These are phyloP conservation scores for Fraxinus excelsior DNA, from an alignment of 257 asterid genomes.

Conservation along the genomic window DNA sequence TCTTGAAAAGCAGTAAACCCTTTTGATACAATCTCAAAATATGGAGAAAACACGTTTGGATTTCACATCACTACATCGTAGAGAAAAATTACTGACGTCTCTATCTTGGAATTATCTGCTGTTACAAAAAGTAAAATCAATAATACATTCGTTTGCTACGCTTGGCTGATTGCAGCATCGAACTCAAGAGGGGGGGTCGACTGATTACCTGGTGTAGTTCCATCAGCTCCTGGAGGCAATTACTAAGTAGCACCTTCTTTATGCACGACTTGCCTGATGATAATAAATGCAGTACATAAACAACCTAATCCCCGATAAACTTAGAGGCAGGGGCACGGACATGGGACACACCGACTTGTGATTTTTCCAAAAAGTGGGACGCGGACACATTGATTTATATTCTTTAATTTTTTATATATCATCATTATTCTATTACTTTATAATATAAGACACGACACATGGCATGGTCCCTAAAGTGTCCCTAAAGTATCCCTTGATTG, in stretches of 20 bases:
- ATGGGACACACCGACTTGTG: too few species aligned
- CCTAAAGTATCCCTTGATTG: too few species aligned
- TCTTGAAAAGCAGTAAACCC: neutral
- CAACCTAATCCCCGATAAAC: neutral
- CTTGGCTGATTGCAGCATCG: too few species aligned
- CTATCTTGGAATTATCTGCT: constrained; percentile 10
- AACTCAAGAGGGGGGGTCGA: too few species aligned
- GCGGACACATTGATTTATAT: too few species aligned
- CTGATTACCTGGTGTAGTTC: constrained; percentile 99
- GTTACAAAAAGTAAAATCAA: constrained; percentile 12
- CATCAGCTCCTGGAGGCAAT: constrained; percentile 99
- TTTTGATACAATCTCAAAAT: neutral
- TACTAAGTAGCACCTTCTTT: constrained; percentile 94
- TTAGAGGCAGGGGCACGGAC: too few species aligned
- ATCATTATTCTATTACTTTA: too few species aligned
- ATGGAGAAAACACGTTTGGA: neutral
- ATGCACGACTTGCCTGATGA: constrained; percentile 97
- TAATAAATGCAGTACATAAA: neutral
- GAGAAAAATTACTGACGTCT: neutral
- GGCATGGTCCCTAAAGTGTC: too few species aligned
- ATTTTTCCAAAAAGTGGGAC: too few species aligned
- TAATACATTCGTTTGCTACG: too few species aligned
- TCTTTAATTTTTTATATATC: too few species aligned
- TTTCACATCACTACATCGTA: neutral
- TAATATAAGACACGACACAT: too few species aligned